Evolutionary conservation across 768 basidiomycete genomes (phyloP).

Genomic region (Tulasnella sp.): DNA sequence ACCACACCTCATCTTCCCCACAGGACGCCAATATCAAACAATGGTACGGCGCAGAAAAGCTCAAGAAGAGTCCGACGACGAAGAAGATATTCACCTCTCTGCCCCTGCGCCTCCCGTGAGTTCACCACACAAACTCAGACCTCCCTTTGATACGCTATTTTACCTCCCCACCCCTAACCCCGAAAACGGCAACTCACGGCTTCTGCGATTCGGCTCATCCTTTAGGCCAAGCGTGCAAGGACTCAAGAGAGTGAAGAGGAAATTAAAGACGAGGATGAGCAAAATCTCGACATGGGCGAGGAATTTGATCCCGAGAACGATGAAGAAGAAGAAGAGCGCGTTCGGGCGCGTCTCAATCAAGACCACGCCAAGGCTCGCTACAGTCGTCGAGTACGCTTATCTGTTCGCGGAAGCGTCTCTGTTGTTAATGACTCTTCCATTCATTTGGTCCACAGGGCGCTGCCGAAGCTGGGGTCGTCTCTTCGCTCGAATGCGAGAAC

Average conservation of each 20-base stretch:
- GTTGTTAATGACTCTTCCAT: not conserved
- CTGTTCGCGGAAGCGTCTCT: not conserved
- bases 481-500: constrained; percentile 73
- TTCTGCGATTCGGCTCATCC: not conserved
- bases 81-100: not conserved
- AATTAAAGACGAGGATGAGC: not conserved
- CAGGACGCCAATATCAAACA: not conserved
- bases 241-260: not conserved
- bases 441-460: constrained; percentile 45
- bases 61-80: not conserved
- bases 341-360: constrained; percentile 16
- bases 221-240: not conserved
- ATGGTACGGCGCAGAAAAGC: not conserved
- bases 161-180: not conserved
- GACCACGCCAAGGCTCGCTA: constrained; percentile 36
- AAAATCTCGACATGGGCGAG: not conserved
- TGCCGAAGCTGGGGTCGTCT: constrained; percentile 82
- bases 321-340: constrained; percentile 18
- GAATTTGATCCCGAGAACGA: constrained; percentile 16
- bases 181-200: not conserved
- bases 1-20: too few relatives aligned
- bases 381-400: not conserved
- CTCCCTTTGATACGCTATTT: not conserved
- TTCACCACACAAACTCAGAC: not conserved
- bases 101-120: not conserved